phyloP scores from a whole-genome alignment of 495 filamentous ascomycete genomes.

The Lichina pygmaea region DNA sequence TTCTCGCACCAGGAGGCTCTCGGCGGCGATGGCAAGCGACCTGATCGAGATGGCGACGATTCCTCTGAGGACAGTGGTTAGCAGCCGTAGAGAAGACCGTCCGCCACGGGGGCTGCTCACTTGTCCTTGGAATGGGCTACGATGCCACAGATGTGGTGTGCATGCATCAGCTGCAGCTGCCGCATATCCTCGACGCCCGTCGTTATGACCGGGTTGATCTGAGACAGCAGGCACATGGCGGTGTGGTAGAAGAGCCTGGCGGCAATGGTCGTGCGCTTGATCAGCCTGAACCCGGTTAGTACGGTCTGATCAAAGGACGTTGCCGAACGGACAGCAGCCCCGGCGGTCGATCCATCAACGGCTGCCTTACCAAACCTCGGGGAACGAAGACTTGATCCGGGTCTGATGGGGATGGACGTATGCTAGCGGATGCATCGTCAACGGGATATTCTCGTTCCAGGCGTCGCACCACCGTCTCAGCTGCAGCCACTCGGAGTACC shows the following conservation, averaged over 20 bases:
- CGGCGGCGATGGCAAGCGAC: conserved; percentile 55
- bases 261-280: conserved; percentile 55
- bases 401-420: conserved; percentile 45
- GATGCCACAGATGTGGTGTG: conserved; percentile 68
- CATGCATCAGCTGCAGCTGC: conserved; percentile 38
- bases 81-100: not conserved
- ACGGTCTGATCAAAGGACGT: not conserved
- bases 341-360: too few relatives aligned
- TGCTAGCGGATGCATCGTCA: conserved; percentile 69
- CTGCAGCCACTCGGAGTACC: conserved; percentile 49
- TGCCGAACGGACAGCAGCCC: not conserved
- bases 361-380: conserved; percentile 48
- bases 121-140: conserved; percentile 59
- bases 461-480: conserved; percentile 49
- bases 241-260: conserved; percentile 84
- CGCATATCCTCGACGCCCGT: conserved; percentile 38
- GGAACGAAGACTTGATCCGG: conserved; percentile 45
- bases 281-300: conserved; percentile 27
- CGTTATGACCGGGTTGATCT: conserved; percentile 37
- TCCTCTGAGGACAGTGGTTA: conserved; percentile 19
- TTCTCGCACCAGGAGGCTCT: conserved; percentile 33
- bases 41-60: conserved; percentile 52
- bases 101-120: conserved; percentile 9
- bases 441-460: conserved; percentile 53
- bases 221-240: conserved; percentile 50